phyloP scores from a whole-genome alignment of 495 filamentous ascomycete species.

The Penicillium simplicissimum region DNA sequence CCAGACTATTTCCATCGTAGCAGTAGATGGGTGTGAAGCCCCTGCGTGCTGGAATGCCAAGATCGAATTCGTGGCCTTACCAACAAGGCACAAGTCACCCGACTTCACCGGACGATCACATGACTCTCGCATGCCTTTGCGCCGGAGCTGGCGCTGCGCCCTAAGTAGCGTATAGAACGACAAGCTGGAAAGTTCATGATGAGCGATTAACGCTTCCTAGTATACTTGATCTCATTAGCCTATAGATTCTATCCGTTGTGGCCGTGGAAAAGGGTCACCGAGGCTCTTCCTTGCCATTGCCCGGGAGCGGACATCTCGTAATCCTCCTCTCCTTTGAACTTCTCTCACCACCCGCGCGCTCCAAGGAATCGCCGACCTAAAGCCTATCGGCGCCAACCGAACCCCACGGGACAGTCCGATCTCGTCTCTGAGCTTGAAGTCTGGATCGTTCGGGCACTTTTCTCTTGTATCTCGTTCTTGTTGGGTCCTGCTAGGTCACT shows the following conservation, averaged over 20 bases:
- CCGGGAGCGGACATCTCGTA: conserved; percentile 29
- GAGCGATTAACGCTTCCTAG: neutral
- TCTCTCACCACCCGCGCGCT: conserved; percentile 22
- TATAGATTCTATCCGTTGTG: conserved; percentile 6
- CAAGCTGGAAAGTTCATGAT: conserved; percentile 7
- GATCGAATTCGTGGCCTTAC: neutral
- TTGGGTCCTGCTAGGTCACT: neutral
- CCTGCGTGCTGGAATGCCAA: neutral
- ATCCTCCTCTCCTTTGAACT: conserved; percentile 25
- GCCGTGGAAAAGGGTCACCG: conserved; percentile 12
- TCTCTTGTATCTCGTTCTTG: neutral
- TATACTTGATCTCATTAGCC: neutral
- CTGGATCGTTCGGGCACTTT: neutral
- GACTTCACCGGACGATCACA: conserved; percentile 8
- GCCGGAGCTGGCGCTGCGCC: conserved; percentile 12
- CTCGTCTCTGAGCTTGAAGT: conserved; percentile 1
- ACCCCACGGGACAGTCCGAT: neutral
- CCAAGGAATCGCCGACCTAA: conserved; percentile 15
- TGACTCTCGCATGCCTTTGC: conserved; percentile 23
- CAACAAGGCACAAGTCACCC: conserved; percentile 9
- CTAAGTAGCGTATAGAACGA: conserved; percentile 1
- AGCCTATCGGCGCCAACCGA: conserved; percentile 2
- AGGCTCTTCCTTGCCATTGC: conserved; percentile 16
- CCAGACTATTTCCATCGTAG: too few relatives aligned
- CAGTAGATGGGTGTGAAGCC: too few relatives aligned